Percentiles rank a stretch among this genome's conserved stretches.
These are phyloP conservation scores for Jackrogersella multiformis DNA, from an alignment of 495 filamentous ascomycete species.

Conservation along the genomic window DNA sequence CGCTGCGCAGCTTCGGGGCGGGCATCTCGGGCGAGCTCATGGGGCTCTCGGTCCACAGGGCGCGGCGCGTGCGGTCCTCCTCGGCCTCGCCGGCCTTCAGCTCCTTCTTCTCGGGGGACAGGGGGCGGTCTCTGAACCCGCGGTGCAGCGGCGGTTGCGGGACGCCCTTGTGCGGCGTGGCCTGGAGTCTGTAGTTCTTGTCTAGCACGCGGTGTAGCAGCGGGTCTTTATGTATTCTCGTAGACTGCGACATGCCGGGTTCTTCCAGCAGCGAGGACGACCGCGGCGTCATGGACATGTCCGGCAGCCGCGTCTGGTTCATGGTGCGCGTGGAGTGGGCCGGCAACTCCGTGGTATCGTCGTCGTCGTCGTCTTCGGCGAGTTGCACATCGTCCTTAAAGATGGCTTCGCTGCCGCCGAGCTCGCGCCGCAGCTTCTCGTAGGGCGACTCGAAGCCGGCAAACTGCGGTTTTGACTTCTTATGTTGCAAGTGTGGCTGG, in stretches of 20 bases:
- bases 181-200: conserved; percentile 92
- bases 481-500: conserved; percentile 13
- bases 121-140: conserved; percentile 25
- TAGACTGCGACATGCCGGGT: conserved; percentile 51
- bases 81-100: conserved; percentile 46
- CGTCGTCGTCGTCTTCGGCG: conserved; percentile 42
- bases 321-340: conserved; percentile 50
- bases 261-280: conserved; percentile 48
- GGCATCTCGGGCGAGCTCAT: conserved; percentile 81
- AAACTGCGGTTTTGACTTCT: conserved; percentile 54
- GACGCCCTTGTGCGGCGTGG: conserved; percentile 75
- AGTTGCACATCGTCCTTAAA: conserved; percentile 41
- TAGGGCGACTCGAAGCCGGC: conserved; percentile 73
- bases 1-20: conserved; percentile 80
- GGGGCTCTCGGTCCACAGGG: conserved; percentile 65
- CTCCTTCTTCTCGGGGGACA: not conserved
- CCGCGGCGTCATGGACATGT: conserved; percentile 65
- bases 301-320: conserved; percentile 54
- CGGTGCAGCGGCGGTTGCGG: conserved; percentile 21
- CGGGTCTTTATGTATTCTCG: conserved; percentile 68
- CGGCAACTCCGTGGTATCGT: conserved; percentile 54
- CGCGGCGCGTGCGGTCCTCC: conserved; percentile 42
- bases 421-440: conserved; percentile 68
- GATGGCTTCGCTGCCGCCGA: conserved; percentile 51
- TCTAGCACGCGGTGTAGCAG: conserved; percentile 88